Conservation (phyloP, 2,329 filamentous ascomycete species). For the Penicillium glabrum region DNA sequence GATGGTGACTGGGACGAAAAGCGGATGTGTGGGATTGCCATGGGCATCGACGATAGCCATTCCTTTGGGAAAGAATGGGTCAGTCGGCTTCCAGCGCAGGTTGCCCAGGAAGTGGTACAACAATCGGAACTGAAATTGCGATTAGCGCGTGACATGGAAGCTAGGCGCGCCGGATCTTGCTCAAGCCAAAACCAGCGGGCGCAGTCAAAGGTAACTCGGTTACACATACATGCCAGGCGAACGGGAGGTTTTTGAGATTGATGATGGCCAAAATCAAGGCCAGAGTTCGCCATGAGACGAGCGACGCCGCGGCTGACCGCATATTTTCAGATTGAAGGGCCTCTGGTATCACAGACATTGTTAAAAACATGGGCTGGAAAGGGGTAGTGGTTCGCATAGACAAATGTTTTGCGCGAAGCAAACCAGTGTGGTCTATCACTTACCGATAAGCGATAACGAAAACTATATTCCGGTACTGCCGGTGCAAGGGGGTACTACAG, state of each 20-base stretch:
- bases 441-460: conserved; percentile 1
- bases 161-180: background rate
- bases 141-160: conserved; percentile 8
- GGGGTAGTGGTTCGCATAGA: background rate
- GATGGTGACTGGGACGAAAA: conserved; percentile 72
- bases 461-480: background rate
- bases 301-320: conserved; percentile 19
- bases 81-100: conserved; percentile 51
- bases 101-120: conserved; percentile 59
- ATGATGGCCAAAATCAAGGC: conserved; percentile 37
- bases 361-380: background rate
- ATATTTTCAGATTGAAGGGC: conserved; percentile 22
- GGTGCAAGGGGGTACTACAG: background rate
- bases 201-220: background rate
- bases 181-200: background rate
- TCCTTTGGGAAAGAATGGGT: conserved; percentile 45
- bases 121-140: conserved; percentile 53
- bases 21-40: conserved; percentile 52
- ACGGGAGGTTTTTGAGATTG: conserved; percentile 40
- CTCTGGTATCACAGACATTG: conserved; percentile 12
- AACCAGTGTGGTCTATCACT: background rate
- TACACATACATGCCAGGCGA: conserved; percentile 41
- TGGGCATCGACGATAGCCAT: conserved; percentile 33
- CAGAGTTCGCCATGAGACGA: conserved; percentile 36
- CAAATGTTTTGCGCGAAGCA: background rate